Evolutionary conservation across 148 eudicot genomes (phyloP).

Genomic region (Heliamphora exappendiculata): DNA sequence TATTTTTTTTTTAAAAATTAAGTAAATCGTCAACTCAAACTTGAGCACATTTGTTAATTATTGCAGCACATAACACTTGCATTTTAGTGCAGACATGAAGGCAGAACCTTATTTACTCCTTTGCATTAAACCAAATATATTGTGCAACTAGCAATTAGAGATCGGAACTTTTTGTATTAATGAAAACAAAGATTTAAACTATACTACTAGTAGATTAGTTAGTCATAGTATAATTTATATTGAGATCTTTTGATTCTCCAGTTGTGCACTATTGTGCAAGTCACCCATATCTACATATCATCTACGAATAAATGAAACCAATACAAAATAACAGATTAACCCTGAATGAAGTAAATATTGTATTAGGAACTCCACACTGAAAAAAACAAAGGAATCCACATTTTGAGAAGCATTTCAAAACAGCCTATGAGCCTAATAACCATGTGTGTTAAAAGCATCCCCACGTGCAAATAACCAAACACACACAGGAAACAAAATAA

Average conservation of each 20-base stretch:
- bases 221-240: neutral
- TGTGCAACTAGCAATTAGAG: neutral
- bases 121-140: neutral
- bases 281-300: neutral
- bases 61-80: neutral
- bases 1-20: too few relatives aligned
- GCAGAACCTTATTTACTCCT: neutral
- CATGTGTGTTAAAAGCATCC: neutral
- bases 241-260: neutral
- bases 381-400: too few relatives aligned
- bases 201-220: neutral
- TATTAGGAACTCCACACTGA: constrained; percentile 3
- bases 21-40: neutral
- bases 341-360: neutral
- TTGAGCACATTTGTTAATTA: neutral
- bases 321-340: neutral
- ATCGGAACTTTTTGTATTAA: neutral
- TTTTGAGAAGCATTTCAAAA: neutral
- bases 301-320: neutral
- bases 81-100: neutral
- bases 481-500: neutral
- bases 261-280: neutral
- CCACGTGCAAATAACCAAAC: neutral
- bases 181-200: neutral
- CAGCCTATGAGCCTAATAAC: neutral